Base-by-base conservation (phyloP, 768 basidiomycete genomes). In the Cantharellus anzutake region DNA sequence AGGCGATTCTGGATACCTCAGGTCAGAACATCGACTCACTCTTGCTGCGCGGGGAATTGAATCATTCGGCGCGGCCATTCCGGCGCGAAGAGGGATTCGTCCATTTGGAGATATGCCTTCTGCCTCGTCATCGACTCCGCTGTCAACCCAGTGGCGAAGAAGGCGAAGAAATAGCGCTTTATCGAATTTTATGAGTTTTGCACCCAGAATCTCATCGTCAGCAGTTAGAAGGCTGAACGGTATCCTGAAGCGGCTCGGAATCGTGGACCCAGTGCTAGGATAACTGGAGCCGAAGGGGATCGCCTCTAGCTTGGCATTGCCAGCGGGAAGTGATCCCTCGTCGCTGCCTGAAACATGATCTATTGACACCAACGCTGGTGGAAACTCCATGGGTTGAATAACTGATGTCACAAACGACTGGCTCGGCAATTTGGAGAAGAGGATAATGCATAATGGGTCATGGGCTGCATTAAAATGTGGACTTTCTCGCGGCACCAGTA, bases 391-490 rank as follows among this genome's bases (percentile, higher is more conserved):
- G 1, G 80, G 81, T 64, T 83, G 79, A 3, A 84, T 64, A 0
- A 74, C 72, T 34, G 83, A 76, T 1, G 72, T 69, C 4, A 72
- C 71, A 3, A 73, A 73, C 2, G 75, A 72, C 0, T 75, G 72
- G 42, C 81, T 81, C 0, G 59, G 7, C 11, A 7, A 7, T 37
- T 52, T 34, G 5, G 78, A 75, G 2, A 85, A 68, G 51, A 84
- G 67, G 52, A 92, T 64, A 20, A 93, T 79, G 2, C 82, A 74
- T 59, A 76, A 72, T 0, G 88, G 83, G 65, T 91, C 86, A 67
- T 75, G 81, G 5, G 76, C 70, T 2, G 81, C 78, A 42, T 73
- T 70, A 67, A 82, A 84, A 69, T 90, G 83, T 3, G 87, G 87
- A 57, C 67, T 83, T 4, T 74, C 71, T 53, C 77, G 75, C 1